Evolutionary conservation across 306 rosid species (phyloP).

Genomic region (Rosa multiflora): DNA sequence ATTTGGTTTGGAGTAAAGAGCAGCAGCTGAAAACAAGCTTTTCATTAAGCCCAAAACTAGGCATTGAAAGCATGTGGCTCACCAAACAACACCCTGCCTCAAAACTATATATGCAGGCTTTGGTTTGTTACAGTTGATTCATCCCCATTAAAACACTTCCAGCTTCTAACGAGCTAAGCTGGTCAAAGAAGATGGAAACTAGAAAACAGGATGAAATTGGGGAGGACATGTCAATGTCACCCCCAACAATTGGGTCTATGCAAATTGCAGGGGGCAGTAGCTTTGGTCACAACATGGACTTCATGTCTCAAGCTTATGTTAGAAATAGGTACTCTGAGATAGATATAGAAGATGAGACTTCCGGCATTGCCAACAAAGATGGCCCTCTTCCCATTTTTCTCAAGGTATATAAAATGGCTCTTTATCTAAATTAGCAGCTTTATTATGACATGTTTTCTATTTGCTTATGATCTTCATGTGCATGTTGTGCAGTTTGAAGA

Average conservation of each 20-base stretch:
- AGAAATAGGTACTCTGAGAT: slow-evolving; percentile 62
- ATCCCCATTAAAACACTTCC: slow-evolving; percentile 20
- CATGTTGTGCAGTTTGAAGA: slow-evolving; percentile 76
- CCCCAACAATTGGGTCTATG: slow-evolving; percentile 48
- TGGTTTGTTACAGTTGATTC: slow-evolving; percentile 50
- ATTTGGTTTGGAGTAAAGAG: slow-evolving; percentile 35
- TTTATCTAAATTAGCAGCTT: neutral
- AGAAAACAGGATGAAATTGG: slow-evolving; percentile 61
- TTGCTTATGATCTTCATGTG: slow-evolving; percentile 4
- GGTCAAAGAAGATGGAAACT: slow-evolving; percentile 51
- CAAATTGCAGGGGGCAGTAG: slow-evolving; percentile 65
- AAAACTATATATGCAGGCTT: slow-evolving; percentile 40
- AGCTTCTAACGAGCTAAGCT: neutral
- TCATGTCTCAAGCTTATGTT: slow-evolving; percentile 58
- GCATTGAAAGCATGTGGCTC: slow-evolving; percentile 71
- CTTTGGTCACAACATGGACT: slow-evolving; percentile 58
- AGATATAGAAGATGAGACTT: slow-evolving; percentile 47
- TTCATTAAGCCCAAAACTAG: slow-evolving; percentile 13
- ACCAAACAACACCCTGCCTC: slow-evolving; percentile 53
- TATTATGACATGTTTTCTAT: neutral
- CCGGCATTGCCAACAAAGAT: slow-evolving; percentile 32
- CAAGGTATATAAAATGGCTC: slow-evolving; percentile 31
- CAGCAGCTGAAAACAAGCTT: slow-evolving; percentile 25
- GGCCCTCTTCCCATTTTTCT: slow-evolving; percentile 84
- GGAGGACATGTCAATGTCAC: slow-evolving; percentile 50